Conservation (phyloP, 1,139 yeast species). For the Diutina pseudorugosa region DNA sequence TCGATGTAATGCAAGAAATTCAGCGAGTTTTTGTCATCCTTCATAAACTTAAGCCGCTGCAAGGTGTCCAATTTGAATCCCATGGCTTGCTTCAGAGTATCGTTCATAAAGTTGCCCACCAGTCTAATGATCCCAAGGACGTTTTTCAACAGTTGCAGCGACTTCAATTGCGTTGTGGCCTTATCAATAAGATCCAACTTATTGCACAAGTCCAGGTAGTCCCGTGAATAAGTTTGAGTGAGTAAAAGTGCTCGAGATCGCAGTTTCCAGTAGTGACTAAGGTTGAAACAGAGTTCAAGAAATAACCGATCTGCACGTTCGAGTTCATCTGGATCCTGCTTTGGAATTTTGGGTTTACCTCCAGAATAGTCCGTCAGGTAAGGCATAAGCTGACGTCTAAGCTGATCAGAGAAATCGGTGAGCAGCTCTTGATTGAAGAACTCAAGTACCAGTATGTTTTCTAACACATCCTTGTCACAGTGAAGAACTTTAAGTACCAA, state of each 20-base stretch:
- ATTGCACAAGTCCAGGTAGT: constrained; percentile 53
- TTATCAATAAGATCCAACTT: constrained; percentile 57
- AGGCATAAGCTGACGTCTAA: constrained; percentile 59
- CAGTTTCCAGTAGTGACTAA: constrained; percentile 76
- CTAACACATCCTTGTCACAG: constrained; percentile 62
- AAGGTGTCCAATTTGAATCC: constrained; percentile 81
- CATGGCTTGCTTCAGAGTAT: constrained; percentile 59
- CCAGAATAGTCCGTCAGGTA: constrained; percentile 43
- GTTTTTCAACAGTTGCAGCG: constrained; percentile 52
- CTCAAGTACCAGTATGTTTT: constrained; percentile 64
- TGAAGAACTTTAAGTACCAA: constrained; percentile 53
- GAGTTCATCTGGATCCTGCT: constrained; percentile 32
- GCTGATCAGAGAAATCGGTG: constrained; percentile 55
- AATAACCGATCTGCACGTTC: constrained; percentile 76
- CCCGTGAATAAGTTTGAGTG: constrained; percentile 57
- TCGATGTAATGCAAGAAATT: constrained; percentile 85
- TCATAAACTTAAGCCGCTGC: constrained; percentile 74
- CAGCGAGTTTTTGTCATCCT: constrained; percentile 67
- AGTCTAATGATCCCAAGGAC: constrained; percentile 68
- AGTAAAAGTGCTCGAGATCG: constrained; percentile 70
- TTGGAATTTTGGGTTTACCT: not conserved
- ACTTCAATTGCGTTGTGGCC: constrained; percentile 49
- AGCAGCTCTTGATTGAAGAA: constrained; percentile 68
- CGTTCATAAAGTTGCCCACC: constrained; percentile 93
- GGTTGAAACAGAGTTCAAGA: constrained; percentile 56